These are phyloP conservation scores for Parmelia sp. DNA, from an alignment of 495 filamentous ascomycete genomes.

Conservation along the genomic window DNA sequence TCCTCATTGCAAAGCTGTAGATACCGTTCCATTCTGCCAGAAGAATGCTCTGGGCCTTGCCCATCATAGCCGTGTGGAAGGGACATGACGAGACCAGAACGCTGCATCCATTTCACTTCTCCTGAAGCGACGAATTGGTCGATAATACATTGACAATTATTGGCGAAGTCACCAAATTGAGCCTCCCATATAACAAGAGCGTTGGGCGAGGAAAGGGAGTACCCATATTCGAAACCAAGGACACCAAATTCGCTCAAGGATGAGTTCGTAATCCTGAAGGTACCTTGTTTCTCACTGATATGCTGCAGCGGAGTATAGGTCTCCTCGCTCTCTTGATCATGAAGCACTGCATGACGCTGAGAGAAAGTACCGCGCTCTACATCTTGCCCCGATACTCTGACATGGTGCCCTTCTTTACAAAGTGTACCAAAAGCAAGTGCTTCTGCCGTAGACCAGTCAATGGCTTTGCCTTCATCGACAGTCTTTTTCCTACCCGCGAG, in stretches of 20 bases:
- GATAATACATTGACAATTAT: constrained; percentile 97
- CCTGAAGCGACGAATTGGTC: constrained; percentile 98
- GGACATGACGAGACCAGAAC: constrained; percentile 88
- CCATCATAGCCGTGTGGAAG: constrained; percentile 97
- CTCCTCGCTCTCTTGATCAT: constrained; percentile 88
- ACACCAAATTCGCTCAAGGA: constrained; percentile 92
- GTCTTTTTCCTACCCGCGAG: constrained; percentile 83
- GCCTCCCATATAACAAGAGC: constrained; percentile 99
- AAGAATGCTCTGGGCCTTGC: constrained; percentile 97
- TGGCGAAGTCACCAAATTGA: constrained; percentile 98
- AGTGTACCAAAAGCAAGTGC: constrained; percentile 91
- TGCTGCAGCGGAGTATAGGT: constrained; percentile 92
- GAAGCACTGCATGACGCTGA: constrained; percentile 92
- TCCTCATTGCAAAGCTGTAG: constrained; percentile 98
- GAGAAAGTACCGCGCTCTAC: constrained; percentile 99
- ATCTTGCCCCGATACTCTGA: constrained; percentile 95
- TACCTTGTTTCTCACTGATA: constrained; percentile 80
- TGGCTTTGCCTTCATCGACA: constrained; percentile 84
- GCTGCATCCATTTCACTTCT: constrained; percentile 97
- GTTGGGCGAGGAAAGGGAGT: constrained; percentile 92
- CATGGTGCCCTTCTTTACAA: constrained; percentile 87
- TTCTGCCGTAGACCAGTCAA: constrained; percentile 97
- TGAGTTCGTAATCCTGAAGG: constrained; percentile 95
- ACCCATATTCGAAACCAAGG: constrained; percentile 97
- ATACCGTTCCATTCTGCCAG: constrained; percentile 94